Conservation (phyloP, 306 rosid genomes). For the Geum urbanum region DNA sequence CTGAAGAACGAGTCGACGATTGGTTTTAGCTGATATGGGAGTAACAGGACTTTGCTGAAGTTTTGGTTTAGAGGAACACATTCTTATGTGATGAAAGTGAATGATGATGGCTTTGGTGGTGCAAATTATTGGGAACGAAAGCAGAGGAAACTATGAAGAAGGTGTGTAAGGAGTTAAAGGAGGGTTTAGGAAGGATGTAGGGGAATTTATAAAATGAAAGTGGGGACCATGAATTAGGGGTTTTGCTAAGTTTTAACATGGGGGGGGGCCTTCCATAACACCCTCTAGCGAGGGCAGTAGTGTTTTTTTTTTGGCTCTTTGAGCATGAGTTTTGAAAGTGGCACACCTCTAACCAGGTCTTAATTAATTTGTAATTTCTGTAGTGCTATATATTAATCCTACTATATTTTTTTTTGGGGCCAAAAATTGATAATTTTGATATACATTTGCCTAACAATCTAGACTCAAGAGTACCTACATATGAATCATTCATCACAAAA, state of each 20-base stretch:
- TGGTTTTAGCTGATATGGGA: constrained; percentile 10
- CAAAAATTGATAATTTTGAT: too few relatives aligned
- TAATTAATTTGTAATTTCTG: background rate
- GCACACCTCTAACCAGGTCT: constrained; percentile 9
- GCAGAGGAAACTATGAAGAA: background rate
- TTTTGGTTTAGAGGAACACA: constrained; percentile 27
- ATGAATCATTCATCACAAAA: background rate
- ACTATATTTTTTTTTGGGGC: background rate
- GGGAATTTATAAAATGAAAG: constrained; percentile 22
- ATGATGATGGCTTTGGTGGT: constrained; percentile 1
- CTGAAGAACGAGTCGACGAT: constrained; percentile 24
- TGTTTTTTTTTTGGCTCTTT: constrained; percentile 16
- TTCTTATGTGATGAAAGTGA: background rate
- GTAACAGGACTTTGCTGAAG: background rate
- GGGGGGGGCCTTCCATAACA: constrained; percentile 24
- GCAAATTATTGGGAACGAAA: constrained; percentile 1
- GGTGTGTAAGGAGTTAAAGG: constrained; percentile 15
- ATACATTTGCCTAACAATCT: too few relatives aligned
- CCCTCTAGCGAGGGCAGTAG: constrained; percentile 17
- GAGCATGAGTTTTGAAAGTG: constrained; percentile 15
- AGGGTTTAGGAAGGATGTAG: constrained; percentile 7
- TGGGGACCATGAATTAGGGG: constrained; percentile 26
- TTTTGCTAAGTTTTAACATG: constrained; percentile 28
- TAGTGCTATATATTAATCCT: background rate
- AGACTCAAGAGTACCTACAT: too few relatives aligned